Evolutionary conservation across 2,329 filamentous ascomycete genomes (phyloP), one percentile per base, ranked within the genome.

Genomic region (Sodiomyces alkalinus): DNA sequence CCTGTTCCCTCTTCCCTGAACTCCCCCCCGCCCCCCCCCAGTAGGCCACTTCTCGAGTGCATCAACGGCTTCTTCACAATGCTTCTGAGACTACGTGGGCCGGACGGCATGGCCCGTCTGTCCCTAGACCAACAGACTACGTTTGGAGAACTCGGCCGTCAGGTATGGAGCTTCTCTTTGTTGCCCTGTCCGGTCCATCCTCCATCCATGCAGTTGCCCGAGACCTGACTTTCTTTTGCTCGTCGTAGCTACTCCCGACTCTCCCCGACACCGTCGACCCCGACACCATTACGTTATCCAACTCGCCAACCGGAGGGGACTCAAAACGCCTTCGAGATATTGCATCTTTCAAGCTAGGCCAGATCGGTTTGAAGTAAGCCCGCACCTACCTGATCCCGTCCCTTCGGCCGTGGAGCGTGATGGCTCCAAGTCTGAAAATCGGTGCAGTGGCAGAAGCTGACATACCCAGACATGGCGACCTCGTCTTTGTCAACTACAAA

Each of bases 81-180:
- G 74, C 66, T 93, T 46, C 63, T 94, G 32, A 74, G 86, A 52
- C 80, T 93, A 42, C 77, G 86, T 45, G 85, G 85, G 49, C 83
- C 81, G 39, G 85, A 94, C 59, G 90, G 90, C 59, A 90, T 90
- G 64, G 77, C 86, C 54, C 79, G 90, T 42, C 63, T 96, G 44
- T 80, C 66, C 28, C 70, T 92, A 41, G 75, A 86, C 42, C 69
- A 76, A 28, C 64, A 68, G 22, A 74, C 80, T 37, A 74, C 75
- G 1, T 93, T 96, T 49, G 60, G 57, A 22, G 56, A 69, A n/a
- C 55, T 77, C 22, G 66, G 62, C 18, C 48, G 56, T 16, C 55
- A 64, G 55, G 69, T 73, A 48, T 29, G 45, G 16, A 23, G 27
- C 12, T 11, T 27, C 7, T 11, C 7, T 22, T 13, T 11, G 28